Conservation (phyloP, 140 eudicot genomes). For the Flaveria floridana region DNA sequence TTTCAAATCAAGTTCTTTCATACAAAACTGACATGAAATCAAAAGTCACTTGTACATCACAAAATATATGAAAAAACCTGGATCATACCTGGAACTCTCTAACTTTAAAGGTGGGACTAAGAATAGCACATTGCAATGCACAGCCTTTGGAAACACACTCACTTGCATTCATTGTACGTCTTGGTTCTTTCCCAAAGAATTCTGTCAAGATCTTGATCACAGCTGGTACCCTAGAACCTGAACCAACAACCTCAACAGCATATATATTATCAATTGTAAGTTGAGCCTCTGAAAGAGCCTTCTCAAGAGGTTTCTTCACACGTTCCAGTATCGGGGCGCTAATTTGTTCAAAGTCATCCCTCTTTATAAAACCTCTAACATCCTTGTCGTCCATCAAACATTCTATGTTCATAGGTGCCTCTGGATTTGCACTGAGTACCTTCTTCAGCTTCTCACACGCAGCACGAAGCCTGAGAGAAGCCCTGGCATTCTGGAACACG, state of each 20-base stretch:
- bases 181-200: constrained; percentile 83
- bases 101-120: constrained; percentile 78
- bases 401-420: constrained; percentile 81
- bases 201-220: constrained; percentile 67
- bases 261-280: constrained; percentile 56
- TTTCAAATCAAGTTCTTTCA: neutral
- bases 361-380: constrained; percentile 67
- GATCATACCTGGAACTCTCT: constrained; percentile 69
- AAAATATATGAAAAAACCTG: too few relatives aligned
- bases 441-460: constrained; percentile 83
- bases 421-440: constrained; percentile 83
- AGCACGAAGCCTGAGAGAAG: constrained; percentile 80
- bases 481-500: constrained; percentile 74
- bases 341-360: constrained; percentile 79
- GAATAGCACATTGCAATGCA: constrained; percentile 78
- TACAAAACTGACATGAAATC: too few relatives aligned
- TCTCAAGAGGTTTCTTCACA: constrained; percentile 72
- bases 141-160: constrained; percentile 86
- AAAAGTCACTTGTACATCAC: too few relatives aligned
- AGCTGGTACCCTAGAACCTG: constrained; percentile 83
- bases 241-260: constrained; percentile 81
- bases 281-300: constrained; percentile 73
- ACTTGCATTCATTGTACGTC: constrained; percentile 86
- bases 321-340: constrained; percentile 71
- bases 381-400: constrained; percentile 80